Conservation (phyloP, 495 filamentous ascomycete genomes). For the Amphirosellinia nigrospora region DNA sequence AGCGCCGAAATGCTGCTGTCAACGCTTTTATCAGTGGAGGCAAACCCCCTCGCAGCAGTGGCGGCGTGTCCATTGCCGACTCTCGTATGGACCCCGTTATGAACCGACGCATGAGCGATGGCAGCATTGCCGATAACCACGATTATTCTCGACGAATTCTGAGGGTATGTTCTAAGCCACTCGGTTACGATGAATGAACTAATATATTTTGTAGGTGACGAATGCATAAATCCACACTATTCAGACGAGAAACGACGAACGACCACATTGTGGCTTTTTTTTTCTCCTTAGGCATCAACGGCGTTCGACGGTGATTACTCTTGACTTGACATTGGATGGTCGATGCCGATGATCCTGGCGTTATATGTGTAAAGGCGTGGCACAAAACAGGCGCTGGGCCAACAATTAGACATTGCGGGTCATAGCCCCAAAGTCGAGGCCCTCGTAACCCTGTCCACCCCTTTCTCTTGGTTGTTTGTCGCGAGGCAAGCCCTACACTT, state of each 20-base stretch:
- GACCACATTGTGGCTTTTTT: conserved; percentile 48
- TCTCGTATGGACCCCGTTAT: conserved; percentile 88
- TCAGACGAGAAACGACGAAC: conserved; percentile 53
- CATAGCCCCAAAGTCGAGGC: conserved; percentile 35
- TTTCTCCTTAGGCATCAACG: conserved; percentile 57
- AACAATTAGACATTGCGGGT: conserved; percentile 35
- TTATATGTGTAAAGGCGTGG: conserved; percentile 46
- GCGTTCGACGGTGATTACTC: conserved; percentile 54
- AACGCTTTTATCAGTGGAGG: conserved; percentile 66
- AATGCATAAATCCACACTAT: conserved; percentile 55
- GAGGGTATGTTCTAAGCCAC: conserved; percentile 66
- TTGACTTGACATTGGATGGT: conserved; percentile 51
- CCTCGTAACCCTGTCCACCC: conserved; percentile 52
- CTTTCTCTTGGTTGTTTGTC: conserved; percentile 43
- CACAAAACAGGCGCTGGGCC: conserved; percentile 40
- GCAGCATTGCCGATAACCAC: conserved; percentile 96
- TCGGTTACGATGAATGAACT: conserved; percentile 25
- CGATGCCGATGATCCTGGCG: conserved; percentile 48
- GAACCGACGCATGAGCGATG: conserved; percentile 90
- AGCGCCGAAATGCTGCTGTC: conserved; percentile 74
- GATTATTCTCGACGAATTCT: conserved; percentile 96
- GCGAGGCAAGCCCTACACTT: conserved; percentile 28
- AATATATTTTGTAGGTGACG: conserved; percentile 54
- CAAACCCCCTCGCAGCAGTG: conserved; percentile 60
- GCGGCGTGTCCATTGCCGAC: conserved; percentile 71